phyloP scores from a whole-genome alignment of 2,329 filamentous ascomycete genomes.

The Ramularia collo-cygni region DNA sequence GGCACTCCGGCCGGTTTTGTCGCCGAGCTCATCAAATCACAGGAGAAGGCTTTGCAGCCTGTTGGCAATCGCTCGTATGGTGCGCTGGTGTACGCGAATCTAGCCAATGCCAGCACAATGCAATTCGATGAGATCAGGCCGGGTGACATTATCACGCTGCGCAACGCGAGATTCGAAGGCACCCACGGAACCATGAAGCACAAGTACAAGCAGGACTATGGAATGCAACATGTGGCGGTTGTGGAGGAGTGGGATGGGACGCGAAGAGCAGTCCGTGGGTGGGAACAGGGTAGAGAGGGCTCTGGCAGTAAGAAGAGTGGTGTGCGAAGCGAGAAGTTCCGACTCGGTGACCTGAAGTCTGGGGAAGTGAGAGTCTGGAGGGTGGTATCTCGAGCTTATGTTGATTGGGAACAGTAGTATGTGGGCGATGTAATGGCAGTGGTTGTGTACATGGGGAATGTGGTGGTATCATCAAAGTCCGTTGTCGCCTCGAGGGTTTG shows the following conservation, averaged over 20 bases:
- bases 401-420: constrained; percentile 63
- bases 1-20: constrained; percentile 73
- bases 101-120: constrained; percentile 86
- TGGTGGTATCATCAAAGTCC: background rate
- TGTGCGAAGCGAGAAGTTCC: constrained; percentile 87
- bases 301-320: constrained; percentile 58
- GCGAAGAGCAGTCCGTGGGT: constrained; percentile 93
- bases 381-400: constrained; percentile 85
- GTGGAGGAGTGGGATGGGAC: constrained; percentile 97
- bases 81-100: constrained; percentile 85
- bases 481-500: background rate
- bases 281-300: constrained; percentile 83
- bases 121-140: constrained; percentile 89
- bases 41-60: constrained; percentile 68
- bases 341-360: constrained; percentile 81
- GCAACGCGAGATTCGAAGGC: constrained; percentile 90
- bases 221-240: constrained; percentile 69
- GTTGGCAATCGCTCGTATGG: constrained; percentile 87
- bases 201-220: constrained; percentile 80
- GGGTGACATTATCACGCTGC: constrained; percentile 86
- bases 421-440: background rate
- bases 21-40: constrained; percentile 60
- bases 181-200: constrained; percentile 82
- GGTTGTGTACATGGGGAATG: constrained; percentile 2
- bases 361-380: constrained; percentile 98